Percentiles rank a stretch among this genome's conserved stretches.
These are phyloP conservation scores for Pichia manshurica DNA, from an alignment of 805 yeast species.

Conservation along the genomic window DNA sequence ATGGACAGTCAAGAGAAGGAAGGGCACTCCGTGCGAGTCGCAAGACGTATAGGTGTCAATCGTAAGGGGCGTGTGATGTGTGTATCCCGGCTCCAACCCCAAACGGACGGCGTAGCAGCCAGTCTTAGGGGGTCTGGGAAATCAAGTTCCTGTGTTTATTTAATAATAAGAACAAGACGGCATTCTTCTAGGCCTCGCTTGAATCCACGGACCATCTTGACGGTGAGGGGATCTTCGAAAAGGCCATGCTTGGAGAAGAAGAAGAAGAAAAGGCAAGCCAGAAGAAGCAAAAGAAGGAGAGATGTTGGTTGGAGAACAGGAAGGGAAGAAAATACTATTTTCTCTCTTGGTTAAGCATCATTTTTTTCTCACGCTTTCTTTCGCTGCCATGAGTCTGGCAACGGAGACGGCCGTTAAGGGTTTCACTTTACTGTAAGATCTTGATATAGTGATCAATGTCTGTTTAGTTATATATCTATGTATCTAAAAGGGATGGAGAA, in stretches of 20 bases:
- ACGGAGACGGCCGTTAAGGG: too few relatives aligned
- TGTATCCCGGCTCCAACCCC: constrained; percentile 11
- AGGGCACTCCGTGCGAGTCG: too few relatives aligned
- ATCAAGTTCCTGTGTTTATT: constrained; percentile 6
- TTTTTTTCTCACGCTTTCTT: too few relatives aligned
- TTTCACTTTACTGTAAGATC: too few relatives aligned
- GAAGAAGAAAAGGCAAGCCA: background rate
- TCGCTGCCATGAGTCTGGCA: too few relatives aligned
- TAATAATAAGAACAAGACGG: constrained; percentile 6
- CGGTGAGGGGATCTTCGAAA: constrained; percentile 45
- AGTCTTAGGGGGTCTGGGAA: constrained; percentile 6
- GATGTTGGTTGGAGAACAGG: background rate
- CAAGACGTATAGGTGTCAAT: too few relatives aligned
- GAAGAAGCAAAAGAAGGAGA: background rate
- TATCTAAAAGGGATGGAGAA: too few relatives aligned
- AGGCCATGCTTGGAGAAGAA: constrained; percentile 27
- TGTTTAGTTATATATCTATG: too few relatives aligned
- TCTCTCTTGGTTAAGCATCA: too few relatives aligned
- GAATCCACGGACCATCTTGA: constrained; percentile 39
- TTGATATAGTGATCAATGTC: too few relatives aligned
- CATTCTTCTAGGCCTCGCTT: constrained; percentile 41
- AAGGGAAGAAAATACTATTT: too few relatives aligned
- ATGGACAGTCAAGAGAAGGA: too few relatives aligned
- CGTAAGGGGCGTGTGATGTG: background rate
- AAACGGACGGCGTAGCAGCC: constrained; percentile 6